Evolutionary conservation across 306 rosid species (phyloP).

Genomic region (Rosa multiflora): DNA sequence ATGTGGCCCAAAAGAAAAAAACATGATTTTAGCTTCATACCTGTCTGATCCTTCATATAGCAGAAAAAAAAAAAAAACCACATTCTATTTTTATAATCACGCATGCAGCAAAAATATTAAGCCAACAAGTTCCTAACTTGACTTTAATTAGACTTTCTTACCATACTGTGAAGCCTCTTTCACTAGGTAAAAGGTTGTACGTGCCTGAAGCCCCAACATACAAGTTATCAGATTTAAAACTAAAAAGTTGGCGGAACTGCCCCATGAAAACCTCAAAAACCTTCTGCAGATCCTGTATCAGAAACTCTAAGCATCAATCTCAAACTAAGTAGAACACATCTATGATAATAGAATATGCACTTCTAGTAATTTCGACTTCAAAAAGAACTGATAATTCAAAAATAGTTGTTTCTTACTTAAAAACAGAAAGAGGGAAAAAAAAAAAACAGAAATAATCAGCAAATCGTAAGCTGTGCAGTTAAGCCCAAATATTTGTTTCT

Average conservation of each 20-base stretch:
- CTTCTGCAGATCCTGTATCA: constrained; percentile 75
- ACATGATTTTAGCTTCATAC: neutral
- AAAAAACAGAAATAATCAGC: neutral
- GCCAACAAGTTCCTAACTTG: constrained; percentile 11
- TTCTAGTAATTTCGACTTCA: neutral
- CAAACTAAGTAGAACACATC: constrained; percentile 24
- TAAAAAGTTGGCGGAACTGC: constrained; percentile 92
- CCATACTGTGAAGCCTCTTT: constrained; percentile 91
- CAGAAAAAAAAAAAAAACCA: neutral
- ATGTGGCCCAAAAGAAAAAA: neutral
- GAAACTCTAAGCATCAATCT: constrained; percentile 36
- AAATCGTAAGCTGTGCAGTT: too few species aligned
- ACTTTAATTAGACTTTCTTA: constrained; percentile 31
- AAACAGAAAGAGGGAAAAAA: neutral
- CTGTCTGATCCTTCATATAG: constrained; percentile 1
- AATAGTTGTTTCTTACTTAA: neutral
- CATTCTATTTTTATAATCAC: neutral
- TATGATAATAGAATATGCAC: constrained; percentile 14
- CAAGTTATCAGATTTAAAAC: constrained; percentile 64
- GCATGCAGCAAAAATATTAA: neutral
- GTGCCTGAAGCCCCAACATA: constrained; percentile 69
- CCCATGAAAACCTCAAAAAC: constrained; percentile 81
- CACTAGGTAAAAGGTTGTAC: constrained; percentile 67
- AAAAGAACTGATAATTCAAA: neutral
- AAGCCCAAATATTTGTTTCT: neutral